Percentiles rank a stretch among this genome's conserved stretches.
phyloP scores from a whole-genome alignment of 164 flowering plant genomes.

The Litsea cubeba region DNA sequence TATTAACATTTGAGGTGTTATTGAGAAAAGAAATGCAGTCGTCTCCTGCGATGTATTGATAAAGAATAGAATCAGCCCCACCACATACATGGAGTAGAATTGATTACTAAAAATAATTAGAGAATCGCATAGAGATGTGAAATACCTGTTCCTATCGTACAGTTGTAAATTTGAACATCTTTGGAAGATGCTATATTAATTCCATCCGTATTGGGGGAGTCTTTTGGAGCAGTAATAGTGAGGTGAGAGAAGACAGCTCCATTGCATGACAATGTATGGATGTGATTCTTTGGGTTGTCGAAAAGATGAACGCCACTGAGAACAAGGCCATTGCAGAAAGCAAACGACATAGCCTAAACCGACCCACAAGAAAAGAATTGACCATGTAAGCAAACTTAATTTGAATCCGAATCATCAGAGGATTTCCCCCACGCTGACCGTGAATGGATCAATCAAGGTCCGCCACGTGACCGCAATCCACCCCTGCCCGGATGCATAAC shows the following conservation, averaged over 20 bases:
- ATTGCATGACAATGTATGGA: slow-evolving; percentile 1
- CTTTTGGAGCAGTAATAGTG: slow-evolving; percentile 36
- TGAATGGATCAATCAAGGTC: too few relatives aligned
- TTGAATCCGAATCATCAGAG: too few relatives aligned
- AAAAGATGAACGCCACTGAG: not conserved
- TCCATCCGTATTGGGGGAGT: slow-evolving; percentile 41
- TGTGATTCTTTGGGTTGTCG: slow-evolving; percentile 5
- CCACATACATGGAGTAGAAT: not conserved
- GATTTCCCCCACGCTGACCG: too few relatives aligned
- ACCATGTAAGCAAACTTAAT: not conserved
- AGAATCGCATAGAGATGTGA: not conserved
- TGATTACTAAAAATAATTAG: too few relatives aligned
- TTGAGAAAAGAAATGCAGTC: slow-evolving; percentile 5
- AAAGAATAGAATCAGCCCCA: not conserved
- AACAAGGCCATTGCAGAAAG: not conserved
- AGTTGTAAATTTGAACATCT: not conserved
- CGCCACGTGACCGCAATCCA: too few relatives aligned
- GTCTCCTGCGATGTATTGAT: not conserved
- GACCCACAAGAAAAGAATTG: not conserved
- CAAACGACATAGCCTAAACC: not conserved
- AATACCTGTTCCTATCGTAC: slow-evolving; percentile 6
- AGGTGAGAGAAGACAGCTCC: slow-evolving; percentile 17
- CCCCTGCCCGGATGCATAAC: too few relatives aligned
- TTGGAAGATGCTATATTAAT: slow-evolving; percentile 24
- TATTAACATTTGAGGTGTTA: not conserved